phyloP scores from a whole-genome alignment of 2,329 filamentous ascomycete species.

The Plectosphaerella sp. region DNA sequence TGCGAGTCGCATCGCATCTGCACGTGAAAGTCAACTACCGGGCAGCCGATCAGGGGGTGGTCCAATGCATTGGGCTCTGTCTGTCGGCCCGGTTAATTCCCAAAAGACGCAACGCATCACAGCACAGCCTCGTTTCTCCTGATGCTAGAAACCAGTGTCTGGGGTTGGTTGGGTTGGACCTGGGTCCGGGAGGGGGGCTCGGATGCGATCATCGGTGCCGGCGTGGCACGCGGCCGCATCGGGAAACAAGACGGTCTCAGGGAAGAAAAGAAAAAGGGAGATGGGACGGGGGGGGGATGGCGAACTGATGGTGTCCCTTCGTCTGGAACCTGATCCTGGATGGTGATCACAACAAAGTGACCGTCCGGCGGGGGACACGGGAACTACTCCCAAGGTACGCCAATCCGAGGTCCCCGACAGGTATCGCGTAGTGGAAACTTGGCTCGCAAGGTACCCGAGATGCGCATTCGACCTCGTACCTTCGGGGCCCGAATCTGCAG shows the following conservation, averaged over 20 bases:
- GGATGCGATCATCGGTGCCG: slow-evolving; percentile 2
- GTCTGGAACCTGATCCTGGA: slow-evolving; percentile 2
- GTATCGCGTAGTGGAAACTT: background rate
- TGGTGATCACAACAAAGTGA: slow-evolving; percentile 1
- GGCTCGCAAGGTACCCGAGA: background rate
- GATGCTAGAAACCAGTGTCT: background rate
- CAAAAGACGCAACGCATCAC: background rate
- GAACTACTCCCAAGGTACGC: background rate
- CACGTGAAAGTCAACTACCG: no score
- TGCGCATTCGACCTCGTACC: background rate
- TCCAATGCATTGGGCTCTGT: no score
- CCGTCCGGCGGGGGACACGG: background rate
- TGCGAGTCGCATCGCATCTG: no score
- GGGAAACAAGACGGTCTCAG: slow-evolving; percentile 1
- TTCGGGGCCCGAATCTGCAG: background rate
- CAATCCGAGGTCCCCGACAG: background rate
- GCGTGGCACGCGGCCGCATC: slow-evolving; percentile 1
- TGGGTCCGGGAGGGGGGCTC: background rate
- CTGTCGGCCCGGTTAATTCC: background rate
- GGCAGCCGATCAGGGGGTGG: no score
- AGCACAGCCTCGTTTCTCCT: slow-evolving; percentile 1
- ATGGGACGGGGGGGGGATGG: no score
- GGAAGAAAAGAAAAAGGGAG: background rate
- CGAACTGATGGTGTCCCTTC: background rate
- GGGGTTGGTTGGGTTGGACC: background rate